These are phyloP conservation scores for Termitomyces sp. DNA, from an alignment of 768 basidiomycete genomes.

Conservation along the genomic window DNA sequence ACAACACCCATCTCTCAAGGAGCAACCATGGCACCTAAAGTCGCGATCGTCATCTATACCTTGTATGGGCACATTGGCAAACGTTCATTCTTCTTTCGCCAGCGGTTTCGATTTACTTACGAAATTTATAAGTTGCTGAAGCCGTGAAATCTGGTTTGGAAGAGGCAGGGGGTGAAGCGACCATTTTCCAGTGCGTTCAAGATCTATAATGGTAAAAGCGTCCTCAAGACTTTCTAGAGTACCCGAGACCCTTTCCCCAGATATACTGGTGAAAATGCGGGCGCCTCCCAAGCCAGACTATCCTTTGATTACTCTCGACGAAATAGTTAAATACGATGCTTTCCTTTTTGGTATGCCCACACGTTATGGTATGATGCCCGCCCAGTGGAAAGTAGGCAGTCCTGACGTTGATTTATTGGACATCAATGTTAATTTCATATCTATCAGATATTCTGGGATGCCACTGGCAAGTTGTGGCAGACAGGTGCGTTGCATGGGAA, in stretches of 20 bases:
- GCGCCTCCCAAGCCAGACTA: slow-evolving; percentile 69
- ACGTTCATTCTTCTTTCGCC: slow-evolving; percentile 33
- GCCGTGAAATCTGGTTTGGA: slow-evolving; percentile 41
- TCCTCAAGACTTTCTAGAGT: slow-evolving; percentile 37
- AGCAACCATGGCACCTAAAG: slow-evolving; percentile 35
- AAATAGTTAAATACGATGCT: slow-evolving; percentile 57
- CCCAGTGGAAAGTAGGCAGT: slow-evolving; percentile 61
- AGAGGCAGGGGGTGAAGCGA: slow-evolving; percentile 40
- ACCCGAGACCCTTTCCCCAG: slow-evolving; percentile 69
- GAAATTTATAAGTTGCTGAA: slow-evolving; percentile 48
- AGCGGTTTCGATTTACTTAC: background rate
- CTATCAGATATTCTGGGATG: slow-evolving; percentile 69
- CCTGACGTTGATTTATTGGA: background rate
- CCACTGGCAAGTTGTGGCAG: slow-evolving; percentile 63
- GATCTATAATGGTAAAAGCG: background rate
- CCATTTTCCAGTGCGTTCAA: slow-evolving; percentile 46
- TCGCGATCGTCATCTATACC: slow-evolving; percentile 71
- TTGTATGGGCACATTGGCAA: slow-evolving; percentile 71
- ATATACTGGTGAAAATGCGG: slow-evolving; percentile 62
- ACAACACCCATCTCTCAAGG: background rate
- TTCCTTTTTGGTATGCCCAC: slow-evolving; percentile 75
- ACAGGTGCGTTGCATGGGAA: slow-evolving; percentile 65
- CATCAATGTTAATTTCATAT: background rate
- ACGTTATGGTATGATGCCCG: slow-evolving; percentile 79
- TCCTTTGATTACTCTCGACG: slow-evolving; percentile 54